Conservation (phyloP, 2,329 filamentous ascomycete species). For the Cytospora mali region DNA sequence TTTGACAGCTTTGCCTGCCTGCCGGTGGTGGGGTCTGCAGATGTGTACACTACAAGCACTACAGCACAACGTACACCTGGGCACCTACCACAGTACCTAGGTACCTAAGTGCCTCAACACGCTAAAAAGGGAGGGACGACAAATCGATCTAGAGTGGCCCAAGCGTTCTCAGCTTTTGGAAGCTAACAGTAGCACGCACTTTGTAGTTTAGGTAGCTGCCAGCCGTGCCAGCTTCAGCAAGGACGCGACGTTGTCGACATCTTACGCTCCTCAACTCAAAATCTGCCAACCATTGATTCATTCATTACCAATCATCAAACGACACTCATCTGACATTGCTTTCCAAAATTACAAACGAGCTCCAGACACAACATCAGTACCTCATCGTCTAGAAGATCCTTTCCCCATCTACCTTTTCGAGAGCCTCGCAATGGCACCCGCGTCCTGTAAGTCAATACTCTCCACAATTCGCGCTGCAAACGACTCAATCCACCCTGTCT, state of each 20-base stretch:
- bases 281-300: background rate
- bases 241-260: background rate
- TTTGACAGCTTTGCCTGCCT: slow-evolving; percentile 1
- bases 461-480: slow-evolving; percentile 28
- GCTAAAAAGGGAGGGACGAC: background rate
- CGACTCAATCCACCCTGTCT: slow-evolving; percentile 19
- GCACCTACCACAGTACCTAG: background rate
- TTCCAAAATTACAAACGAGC: background rate
- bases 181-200: background rate
- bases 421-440: slow-evolving; percentile 24
- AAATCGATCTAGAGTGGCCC: background rate
- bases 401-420: background rate
- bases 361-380: background rate
- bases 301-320: background rate
- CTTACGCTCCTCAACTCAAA: background rate
- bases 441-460: slow-evolving; percentile 26
- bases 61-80: too few species aligned
- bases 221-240: background rate
- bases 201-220: too few species aligned
- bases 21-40: slow-evolving; percentile 1
- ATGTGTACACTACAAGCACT: too few species aligned
- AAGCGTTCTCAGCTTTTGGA: background rate
- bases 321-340: background rate
- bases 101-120: background rate
- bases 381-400: background rate